Conservation (phyloP, 257 asterid species). For the Capsicum pubescens region DNA sequence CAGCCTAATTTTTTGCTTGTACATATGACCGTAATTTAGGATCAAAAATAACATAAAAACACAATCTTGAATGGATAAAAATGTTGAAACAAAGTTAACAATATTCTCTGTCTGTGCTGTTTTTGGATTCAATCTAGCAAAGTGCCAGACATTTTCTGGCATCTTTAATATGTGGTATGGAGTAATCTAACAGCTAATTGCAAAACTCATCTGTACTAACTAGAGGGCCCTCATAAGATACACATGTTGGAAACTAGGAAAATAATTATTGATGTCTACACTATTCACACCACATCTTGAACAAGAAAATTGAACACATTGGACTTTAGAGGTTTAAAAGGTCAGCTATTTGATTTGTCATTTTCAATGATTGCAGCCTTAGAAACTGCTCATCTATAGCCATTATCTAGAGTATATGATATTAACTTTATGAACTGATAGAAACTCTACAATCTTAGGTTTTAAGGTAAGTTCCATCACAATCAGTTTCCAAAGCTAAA, state of each 20-base stretch:
- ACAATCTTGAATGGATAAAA: not conserved
- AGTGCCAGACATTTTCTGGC: not conserved
- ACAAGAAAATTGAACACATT: not conserved
- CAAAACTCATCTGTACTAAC: conserved; percentile 4
- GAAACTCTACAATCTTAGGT: too few species aligned
- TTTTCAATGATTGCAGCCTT: conserved; percentile 22
- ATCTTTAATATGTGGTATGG: not conserved
- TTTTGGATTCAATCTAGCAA: conserved; percentile 1
- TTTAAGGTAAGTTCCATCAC: too few species aligned
- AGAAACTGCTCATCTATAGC: conserved; percentile 12
- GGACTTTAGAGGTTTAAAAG: not conserved
- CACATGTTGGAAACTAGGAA: not conserved
- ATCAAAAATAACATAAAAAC: conserved; percentile 20
- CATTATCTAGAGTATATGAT: not conserved
- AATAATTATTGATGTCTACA: not conserved
- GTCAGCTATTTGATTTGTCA: conserved; percentile 19
- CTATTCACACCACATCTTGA: conserved; percentile 12
- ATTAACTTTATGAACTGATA: conserved; percentile 20
- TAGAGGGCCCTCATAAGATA: conserved; percentile 6
- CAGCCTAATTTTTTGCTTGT: not conserved
- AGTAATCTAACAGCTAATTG: not conserved
- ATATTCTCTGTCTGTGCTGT: not conserved
- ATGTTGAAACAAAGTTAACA: not conserved
- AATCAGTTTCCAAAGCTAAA: too few species aligned
- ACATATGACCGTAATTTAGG: not conserved